phyloP scores from a whole-genome alignment of 352 stramenopile genomes.

The Thalassiosira livingstoniorum region DNA sequence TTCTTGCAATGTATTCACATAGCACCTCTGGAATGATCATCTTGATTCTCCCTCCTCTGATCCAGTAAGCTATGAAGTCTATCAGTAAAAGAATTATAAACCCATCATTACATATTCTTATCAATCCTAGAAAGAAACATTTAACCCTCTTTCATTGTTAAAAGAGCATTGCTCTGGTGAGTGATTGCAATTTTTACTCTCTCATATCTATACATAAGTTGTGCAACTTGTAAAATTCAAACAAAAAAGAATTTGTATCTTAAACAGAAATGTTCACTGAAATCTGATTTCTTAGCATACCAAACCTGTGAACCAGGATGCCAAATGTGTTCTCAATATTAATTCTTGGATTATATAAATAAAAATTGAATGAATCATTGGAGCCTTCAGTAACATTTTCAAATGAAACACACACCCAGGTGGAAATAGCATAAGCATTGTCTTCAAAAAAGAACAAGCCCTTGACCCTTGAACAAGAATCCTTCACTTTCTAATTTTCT shows the following conservation, averaged over 20 bases:
- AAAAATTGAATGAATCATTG: conserved; percentile 28
- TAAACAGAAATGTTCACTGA: background rate
- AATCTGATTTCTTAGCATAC: conserved; percentile 4
- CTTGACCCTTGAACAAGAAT: background rate
- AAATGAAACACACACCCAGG: background rate
- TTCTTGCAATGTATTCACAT: too few species aligned
- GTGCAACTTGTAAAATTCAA: conserved; percentile 4
- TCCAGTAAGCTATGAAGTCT: too few species aligned
- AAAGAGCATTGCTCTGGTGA: too few species aligned
- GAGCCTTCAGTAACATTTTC: background rate
- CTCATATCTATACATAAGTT: conserved; percentile 30
- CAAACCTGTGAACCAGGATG: conserved; percentile 13
- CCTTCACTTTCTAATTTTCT: background rate
- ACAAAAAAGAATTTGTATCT: conserved; percentile 10
- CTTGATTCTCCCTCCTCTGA: too few species aligned
- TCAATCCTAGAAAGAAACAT: too few species aligned
- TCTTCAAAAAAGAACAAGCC: background rate
- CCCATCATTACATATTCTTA: too few species aligned
- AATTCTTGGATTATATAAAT: conserved; percentile 16
- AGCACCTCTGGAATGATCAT: too few species aligned
- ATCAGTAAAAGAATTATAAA: too few species aligned
- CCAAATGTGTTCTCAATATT: conserved; percentile 24
- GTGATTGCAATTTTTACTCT: too few species aligned
- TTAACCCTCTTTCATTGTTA: too few species aligned
- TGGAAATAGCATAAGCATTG: background rate